Conservation (phyloP, 257 asterid genomes). For the Capsicum rhomboideum region DNA sequence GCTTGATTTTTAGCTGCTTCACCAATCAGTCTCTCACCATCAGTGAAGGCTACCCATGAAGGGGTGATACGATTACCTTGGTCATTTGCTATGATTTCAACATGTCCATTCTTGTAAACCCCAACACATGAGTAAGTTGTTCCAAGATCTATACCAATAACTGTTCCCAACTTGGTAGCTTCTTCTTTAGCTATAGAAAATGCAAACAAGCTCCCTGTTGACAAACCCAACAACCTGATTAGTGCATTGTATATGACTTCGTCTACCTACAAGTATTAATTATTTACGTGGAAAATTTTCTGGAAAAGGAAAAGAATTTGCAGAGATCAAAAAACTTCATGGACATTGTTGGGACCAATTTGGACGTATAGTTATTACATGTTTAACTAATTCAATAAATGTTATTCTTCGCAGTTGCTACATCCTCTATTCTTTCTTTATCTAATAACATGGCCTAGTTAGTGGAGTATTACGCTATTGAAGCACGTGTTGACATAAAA, state of each 20-base stretch:
- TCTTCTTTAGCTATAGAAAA: conserved; percentile 50
- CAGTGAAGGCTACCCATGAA: conserved; percentile 74
- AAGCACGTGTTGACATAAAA: background rate
- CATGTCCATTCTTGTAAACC: conserved; percentile 66
- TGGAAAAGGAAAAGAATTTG: background rate
- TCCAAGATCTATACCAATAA: conserved; percentile 70
- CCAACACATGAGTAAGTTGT: conserved; percentile 83
- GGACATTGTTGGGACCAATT: background rate
- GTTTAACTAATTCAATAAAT: background rate
- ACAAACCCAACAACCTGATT: background rate
- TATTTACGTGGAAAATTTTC: background rate
- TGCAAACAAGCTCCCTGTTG: conserved; percentile 46
- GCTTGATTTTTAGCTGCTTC: conserved; percentile 82
- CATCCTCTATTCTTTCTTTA: background rate
- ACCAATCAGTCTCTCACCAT: conserved; percentile 62
- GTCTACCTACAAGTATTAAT: background rate
- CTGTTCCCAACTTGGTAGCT: conserved; percentile 52
- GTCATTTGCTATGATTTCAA: conserved; percentile 70
- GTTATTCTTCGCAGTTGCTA: background rate
- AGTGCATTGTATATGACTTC: background rate
- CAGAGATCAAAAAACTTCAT: background rate
- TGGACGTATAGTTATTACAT: background rate
- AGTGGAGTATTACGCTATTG: background rate
- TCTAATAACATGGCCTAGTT: background rate
- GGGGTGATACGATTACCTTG: conserved; percentile 82